Base-by-base conservation (phyloP, 371 early-diverging fungal genomes). In the Gilbertella persicaria region DNA sequence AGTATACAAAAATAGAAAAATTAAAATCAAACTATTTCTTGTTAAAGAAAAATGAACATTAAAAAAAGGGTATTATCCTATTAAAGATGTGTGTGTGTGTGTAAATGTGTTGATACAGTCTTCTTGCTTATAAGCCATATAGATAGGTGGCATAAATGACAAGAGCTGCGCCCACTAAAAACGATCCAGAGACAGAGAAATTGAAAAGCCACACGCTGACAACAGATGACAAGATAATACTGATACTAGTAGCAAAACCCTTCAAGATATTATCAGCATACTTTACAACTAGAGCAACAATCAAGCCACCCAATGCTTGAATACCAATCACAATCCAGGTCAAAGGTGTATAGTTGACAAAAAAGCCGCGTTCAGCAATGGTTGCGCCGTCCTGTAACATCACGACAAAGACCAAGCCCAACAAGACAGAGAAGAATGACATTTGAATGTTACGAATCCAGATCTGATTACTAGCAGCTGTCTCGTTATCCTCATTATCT, bases 261-360 rank as follows among this genome's bases (percentile, higher is more conserved):
- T 97, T 97, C 45, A 97, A 81, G 53, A 97, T 97, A 62, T 96
- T 96, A 66, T 96, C 97, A 0, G 98, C 97, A 63, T 95, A 93
- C 73, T 94, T 93, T 45, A 97, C 96, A 0, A 97, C 97, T 8
- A 97, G 59, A 0, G 95, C 95, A 2, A 97, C 98, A 52, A 97
- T 84, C 16, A 97, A 68, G 0, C 98, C 98, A 35, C 98, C 98
- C 4, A 87, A 61, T 0, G 98, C 94, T 71, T 96, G 97, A 57
- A 86, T 87, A 5, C 74, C 60, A 52, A 97, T 95, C 6, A 93
- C 95, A 4, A 66, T 66, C 69, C 82, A 82, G 1, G 95, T 91
- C 71, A 91, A 80, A 13, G 47, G 35, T 26, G 76, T 91, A 70
- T 97, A 97, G 23, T 93, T 93, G 40, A 82, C 80, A 75, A 96